These are phyloP conservation scores for Boletus subcaerulescens DNA, from an alignment of 768 basidiomycete species.

Conservation along the genomic window DNA sequence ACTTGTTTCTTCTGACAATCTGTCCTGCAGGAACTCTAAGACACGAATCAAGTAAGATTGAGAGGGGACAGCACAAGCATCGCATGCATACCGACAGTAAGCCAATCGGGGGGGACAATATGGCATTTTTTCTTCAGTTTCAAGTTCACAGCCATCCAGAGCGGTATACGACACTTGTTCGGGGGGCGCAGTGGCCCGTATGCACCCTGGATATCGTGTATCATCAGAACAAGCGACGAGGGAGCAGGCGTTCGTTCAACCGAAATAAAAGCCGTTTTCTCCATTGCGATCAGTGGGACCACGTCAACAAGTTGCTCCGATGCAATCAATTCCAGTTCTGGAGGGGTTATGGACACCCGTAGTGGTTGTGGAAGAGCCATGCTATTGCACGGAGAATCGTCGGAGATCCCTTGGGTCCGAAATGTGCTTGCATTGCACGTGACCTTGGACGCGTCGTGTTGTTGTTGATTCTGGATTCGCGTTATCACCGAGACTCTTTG, in stretches of 20 bases:
- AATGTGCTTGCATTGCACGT: slow-evolving; percentile 13
- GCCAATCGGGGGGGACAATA: slow-evolving; percentile 88
- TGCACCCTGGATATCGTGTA: slow-evolving; percentile 56
- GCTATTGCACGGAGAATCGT: background rate
- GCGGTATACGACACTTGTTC: slow-evolving; percentile 76
- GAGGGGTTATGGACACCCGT: slow-evolving; percentile 70
- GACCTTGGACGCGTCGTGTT: slow-evolving; percentile 13
- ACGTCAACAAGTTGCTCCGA: slow-evolving; percentile 84
- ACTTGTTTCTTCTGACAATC: slow-evolving; percentile 71
- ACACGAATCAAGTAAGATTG: background rate
- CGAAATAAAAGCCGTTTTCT: slow-evolving; percentile 87
- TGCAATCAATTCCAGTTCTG: slow-evolving; percentile 86
- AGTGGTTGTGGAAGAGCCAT: slow-evolving; percentile 77
- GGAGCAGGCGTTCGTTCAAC: slow-evolving; percentile 40
- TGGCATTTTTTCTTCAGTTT: slow-evolving; percentile 95
- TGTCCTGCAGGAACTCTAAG: slow-evolving; percentile 77
- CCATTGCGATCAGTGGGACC: slow-evolving; percentile 86
- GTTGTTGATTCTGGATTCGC: background rate
- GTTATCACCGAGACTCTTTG: background rate
- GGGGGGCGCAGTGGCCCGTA: slow-evolving; percentile 94
- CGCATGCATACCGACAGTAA: slow-evolving; percentile 65
- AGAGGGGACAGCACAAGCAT: background rate
- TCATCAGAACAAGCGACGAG: slow-evolving; percentile 5
- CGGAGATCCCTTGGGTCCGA: no score
- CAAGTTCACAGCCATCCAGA: slow-evolving; percentile 94